phyloP scores from a whole-genome alignment of 1,284 basidiomycete genomes.

The Microbotryomycetes sp. region DNA sequence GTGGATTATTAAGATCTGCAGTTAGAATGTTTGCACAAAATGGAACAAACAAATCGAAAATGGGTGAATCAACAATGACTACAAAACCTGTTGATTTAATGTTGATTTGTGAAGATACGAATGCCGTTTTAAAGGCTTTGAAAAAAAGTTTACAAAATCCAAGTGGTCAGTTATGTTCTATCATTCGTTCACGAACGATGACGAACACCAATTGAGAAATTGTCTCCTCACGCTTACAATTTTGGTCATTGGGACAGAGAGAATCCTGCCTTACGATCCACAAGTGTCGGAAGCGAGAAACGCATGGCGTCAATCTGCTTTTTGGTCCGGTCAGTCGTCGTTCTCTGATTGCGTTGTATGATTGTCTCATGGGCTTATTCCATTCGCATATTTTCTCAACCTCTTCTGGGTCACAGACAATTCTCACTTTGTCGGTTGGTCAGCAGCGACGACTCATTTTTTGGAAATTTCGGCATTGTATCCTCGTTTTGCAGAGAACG shows the following conservation, averaged over 20 bases:
- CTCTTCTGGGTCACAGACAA: too few relatives aligned
- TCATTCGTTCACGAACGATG: too few relatives aligned
- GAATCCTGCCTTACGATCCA: conserved; percentile 30
- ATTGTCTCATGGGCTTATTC: too few relatives aligned
- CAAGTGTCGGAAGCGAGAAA: conserved; percentile 22
- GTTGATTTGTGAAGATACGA: conserved; percentile 26
- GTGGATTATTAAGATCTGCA: conserved; percentile 20
- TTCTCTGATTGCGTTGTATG: too few relatives aligned
- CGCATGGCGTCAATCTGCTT: conserved; percentile 17
- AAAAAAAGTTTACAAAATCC: conserved; percentile 11
- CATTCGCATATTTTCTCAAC: too few relatives aligned
- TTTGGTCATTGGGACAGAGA: conserved; percentile 6
- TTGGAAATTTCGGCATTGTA: conserved; percentile 23
- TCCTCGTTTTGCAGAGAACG: conserved; percentile 11
- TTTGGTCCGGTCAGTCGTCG: conserved; percentile 1
- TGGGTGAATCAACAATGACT: not conserved
- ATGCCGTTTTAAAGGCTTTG: conserved; percentile 17
- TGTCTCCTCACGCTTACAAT: not conserved
- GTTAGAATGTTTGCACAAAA: conserved; percentile 20
- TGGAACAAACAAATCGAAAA: too few relatives aligned
- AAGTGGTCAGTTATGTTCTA: conserved; percentile 1
- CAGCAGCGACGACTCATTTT: conserved; percentile 29
- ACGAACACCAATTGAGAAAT: conserved; percentile 7
- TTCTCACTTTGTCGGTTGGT: conserved; percentile 9
- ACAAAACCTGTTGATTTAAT: conserved; percentile 15